Evolutionary conservation across 1,284 basidiomycete genomes (phyloP), one percentile per base, ranked within the genome.

Genomic region (Apiotrichum laibachii): DNA sequence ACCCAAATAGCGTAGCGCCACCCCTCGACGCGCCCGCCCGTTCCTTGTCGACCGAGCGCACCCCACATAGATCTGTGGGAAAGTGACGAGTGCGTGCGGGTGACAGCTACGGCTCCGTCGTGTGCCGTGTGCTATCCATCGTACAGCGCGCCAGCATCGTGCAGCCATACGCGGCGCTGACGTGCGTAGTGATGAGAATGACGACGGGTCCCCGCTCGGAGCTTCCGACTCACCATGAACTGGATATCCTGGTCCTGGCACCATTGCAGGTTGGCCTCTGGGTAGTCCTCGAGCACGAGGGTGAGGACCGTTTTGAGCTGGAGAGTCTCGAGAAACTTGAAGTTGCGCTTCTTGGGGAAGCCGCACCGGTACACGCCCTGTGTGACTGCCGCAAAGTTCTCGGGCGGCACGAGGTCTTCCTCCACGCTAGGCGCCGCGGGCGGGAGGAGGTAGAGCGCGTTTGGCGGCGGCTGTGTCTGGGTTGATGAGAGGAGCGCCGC

Each of bases 281-380:
- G 82, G 53, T 84, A 84, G 49, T 82, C 81, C 63, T 83, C 82
- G 51, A 81, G 72, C 35, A 83, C 81, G 18, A 83, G 71, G 6
- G 80, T 80, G 50, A 84, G 69, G n/a, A 84, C 81, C 37, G 80
- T 83, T 60, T 81, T 82, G 19, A 84, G 68, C 45, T 79, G 73
- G 48, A 84, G 71, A 21, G 77, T 80, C 62, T 79, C 77, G 59
- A 84, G 72, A 63, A 83, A 84, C 37, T 77, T 71, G 63, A 83
- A 84, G 65, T 83, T 80, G 60, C 81, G 77, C 66, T 79, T 79
- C 59, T 80, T 80, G 12, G 83, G 83, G 60, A 83, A 83, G 10
- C 75, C 77, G 52, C 72, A 78, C 16, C 82, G 72, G 64, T 82
- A 84, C 18, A 84, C 75, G 19, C 79, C 79, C 6, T 76, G 72